A percentile compares a stretch with the other conserved stretches of the same genome.
Evolutionary conservation across 1,284 basidiomycete genomes (phyloP).

Genomic region (Binderoboletus segoi): DNA sequence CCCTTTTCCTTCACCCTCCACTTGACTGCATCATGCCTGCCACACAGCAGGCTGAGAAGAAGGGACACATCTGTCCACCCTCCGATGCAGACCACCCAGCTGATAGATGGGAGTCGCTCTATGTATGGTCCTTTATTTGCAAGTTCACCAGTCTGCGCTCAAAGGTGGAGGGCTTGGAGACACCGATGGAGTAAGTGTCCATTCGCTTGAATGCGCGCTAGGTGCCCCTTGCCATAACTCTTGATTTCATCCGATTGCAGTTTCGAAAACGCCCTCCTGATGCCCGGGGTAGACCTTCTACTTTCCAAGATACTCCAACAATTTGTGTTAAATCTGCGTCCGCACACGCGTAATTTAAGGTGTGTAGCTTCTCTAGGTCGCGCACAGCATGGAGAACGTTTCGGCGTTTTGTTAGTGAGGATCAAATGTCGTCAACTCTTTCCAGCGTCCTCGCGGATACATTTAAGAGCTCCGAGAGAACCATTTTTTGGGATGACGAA

Average conservation of each 20-base stretch:
- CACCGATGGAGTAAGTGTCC: constrained; percentile 73
- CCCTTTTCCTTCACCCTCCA: constrained; percentile 37
- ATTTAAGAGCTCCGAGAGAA: constrained; percentile 70
- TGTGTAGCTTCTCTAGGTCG: constrained; percentile 42
- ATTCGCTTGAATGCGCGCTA: constrained; percentile 15
- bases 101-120: constrained; percentile 83
- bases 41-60: constrained; percentile 46
- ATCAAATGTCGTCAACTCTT: constrained; percentile 75
- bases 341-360: constrained; percentile 84
- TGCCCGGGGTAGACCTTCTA: constrained; percentile 66
- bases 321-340: constrained; percentile 77
- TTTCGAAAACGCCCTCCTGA: constrained; percentile 75
- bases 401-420: constrained; percentile 53
- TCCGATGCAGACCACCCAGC: constrained; percentile 71
- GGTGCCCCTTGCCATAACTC: constrained; percentile 27
- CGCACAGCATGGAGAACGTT: constrained; percentile 30
- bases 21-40: constrained; percentile 43
- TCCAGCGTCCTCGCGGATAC: constrained; percentile 67
- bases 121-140: constrained; percentile 80
- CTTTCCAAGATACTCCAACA: constrained; percentile 69
- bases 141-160: constrained; percentile 73
- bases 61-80: constrained; percentile 73
- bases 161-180: constrained; percentile 75
- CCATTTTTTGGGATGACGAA: constrained; percentile 76
- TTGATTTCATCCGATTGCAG: constrained; percentile 45